A percentile compares a stretch with the other conserved stretches of the same genome.
These are phyloP conservation scores for Platismatia glauca DNA, from an alignment of 495 filamentous ascomycete genomes.

Conservation along the genomic window DNA sequence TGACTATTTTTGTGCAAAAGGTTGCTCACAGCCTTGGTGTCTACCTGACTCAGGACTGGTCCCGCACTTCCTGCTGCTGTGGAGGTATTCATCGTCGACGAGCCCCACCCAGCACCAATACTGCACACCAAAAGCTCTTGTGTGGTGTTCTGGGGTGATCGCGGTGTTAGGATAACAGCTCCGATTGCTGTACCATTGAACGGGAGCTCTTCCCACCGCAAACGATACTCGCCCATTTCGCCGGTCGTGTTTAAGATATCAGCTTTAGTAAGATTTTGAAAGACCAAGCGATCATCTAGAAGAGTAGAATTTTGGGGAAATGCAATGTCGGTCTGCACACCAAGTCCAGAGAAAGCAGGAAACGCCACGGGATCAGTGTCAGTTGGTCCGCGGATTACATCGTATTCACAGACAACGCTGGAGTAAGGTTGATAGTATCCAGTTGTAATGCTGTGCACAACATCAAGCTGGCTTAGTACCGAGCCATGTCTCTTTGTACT, in stretches of 20 bases:
- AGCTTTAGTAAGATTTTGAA: not conserved
- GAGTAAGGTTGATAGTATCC: slow-evolving; percentile 15
- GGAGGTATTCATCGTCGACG: slow-evolving; percentile 9
- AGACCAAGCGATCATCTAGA: slow-evolving; percentile 5
- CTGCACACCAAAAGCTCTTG: slow-evolving; percentile 12
- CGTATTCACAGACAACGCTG: not conserved
- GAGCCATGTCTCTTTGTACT: not conserved
- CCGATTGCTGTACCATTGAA: slow-evolving; percentile 16
- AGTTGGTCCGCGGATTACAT: not conserved
- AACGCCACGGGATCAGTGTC: slow-evolving; percentile 7
- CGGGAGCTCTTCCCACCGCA: slow-evolving; percentile 14
- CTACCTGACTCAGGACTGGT: not conserved
- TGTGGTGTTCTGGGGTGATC: not conserved
- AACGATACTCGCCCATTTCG: not conserved
- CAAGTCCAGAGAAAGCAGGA: not conserved
- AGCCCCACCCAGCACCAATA: slow-evolving; percentile 16
- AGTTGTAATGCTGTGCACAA: slow-evolving; percentile 8
- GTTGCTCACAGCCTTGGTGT: not conserved
- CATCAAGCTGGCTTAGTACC: slow-evolving; percentile 7
- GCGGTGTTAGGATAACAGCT: slow-evolving; percentile 9
- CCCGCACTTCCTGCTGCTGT: not conserved
- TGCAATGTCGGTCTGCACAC: not conserved
- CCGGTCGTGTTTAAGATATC: not conserved
- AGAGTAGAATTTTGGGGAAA: not conserved
- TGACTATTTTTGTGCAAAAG: not conserved